Evolutionary conservation across 2,329 filamentous ascomycete species (phyloP), one percentile per base, ranked within the genome.

Genomic region (Verticillium dahliae): DNA sequence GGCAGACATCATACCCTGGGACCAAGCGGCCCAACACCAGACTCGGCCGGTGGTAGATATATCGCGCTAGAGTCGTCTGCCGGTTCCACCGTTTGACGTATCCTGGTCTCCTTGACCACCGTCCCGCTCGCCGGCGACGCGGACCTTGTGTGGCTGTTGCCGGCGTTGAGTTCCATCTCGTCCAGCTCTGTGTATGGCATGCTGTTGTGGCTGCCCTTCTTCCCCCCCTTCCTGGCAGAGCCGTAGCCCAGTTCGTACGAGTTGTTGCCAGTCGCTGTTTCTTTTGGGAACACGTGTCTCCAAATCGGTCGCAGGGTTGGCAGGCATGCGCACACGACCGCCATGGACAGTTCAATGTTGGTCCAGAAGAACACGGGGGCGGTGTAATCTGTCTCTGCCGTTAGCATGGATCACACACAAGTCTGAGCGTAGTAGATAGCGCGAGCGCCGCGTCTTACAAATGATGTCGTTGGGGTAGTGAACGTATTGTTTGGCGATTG

Each of bases 281-380:
- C 37, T 27, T 60, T 63, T 3, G 63, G 62, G 55, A 62, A 55
- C 52, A 63, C 62, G 31, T 69, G 61, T 11, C 67, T 62, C 57
- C 64, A 70, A 6, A 73, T 60, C 18, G 73, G 73, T 5, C 74
- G 70, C 1, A 77, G 65, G 6, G 75, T 76, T 0, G 75, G 75
- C 6, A 78, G 69, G 64, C 74, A 76, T 45, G 74, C 69, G 62
- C 75, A 76, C 15, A 77, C 68, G 62, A 78, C 71, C 56, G 74
- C 75, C 52, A 74, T 69, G 61, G 74, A 74, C 65, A 76, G 72
- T 62, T 78, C 76, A 61, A 77, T 71, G 59, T 76, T 71, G 6
- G 75, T 76, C 73, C 75, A 77, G 67, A 73, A 72, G 33, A 73
- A 69, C 2, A 66, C 67, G 0, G 69, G 68, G 1, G 68, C 68